Conservation (phyloP, 495 filamentous ascomycete genomes). For the Cenococcum geophilum region DNA sequence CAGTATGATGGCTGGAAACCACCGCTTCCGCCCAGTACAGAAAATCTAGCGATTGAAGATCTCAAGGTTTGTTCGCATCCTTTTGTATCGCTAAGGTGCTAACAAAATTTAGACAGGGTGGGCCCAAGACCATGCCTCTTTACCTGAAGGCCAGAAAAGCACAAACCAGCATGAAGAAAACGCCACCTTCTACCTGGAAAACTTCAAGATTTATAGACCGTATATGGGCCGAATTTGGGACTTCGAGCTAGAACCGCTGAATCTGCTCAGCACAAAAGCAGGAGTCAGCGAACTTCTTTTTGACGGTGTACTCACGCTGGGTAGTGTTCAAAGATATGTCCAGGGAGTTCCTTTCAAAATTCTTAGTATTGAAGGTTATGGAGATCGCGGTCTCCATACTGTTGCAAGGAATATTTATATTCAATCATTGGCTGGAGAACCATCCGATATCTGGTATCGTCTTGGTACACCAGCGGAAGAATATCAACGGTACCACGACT, state of each 20-base stretch:
- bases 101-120: neutral
- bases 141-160: neutral
- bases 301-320: conserved; percentile 53
- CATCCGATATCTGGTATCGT: conserved; percentile 53
- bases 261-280: conserved; percentile 19
- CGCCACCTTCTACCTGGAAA: neutral
- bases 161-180: neutral
- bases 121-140: neutral
- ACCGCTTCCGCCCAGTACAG: neutral
- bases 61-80: neutral
- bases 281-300: conserved; percentile 36
- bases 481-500: conserved; percentile 52
- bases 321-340: conserved; percentile 44
- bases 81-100: neutral
- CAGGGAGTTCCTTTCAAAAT: conserved; percentile 48
- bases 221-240: neutral
- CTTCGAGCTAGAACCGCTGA: conserved; percentile 24
- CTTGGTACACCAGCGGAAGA: conserved; percentile 49
- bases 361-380: conserved; percentile 63
- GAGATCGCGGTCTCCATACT: conserved; percentile 37
- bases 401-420: conserved; percentile 56
- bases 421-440: conserved; percentile 42
- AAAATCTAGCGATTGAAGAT: neutral
- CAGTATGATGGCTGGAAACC: neutral
- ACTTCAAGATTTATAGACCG: neutral